Base-by-base conservation (phyloP, 352 stramenopile genomes). In the Pythium myriotylum region DNA sequence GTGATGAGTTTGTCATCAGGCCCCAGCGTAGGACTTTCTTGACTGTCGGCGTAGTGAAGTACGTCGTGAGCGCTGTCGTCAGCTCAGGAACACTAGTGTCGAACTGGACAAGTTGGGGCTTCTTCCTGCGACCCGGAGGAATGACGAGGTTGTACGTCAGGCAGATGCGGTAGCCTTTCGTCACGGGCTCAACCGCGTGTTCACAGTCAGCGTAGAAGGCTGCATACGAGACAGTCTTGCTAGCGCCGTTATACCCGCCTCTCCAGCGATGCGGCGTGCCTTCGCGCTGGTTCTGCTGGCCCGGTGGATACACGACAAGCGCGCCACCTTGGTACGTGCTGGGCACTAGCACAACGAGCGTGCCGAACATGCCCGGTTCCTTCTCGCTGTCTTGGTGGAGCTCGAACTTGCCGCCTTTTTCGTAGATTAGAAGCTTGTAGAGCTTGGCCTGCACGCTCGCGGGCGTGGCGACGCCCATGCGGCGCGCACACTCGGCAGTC, bases 341-440 rank as follows among this genome's bases (percentile, higher is more conserved):
- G 4, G 76, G 71, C 0, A 78, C 55, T 23, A 79, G 60, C 8
- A 88, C 17, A 16, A 85, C 62, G 16, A 85, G 51, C 24, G 76
- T 85, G 7, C 73, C 76, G 13, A 82, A 77, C 78, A 79, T 86
- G 12, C 71, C 76, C 3, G 64, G 61, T 32, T 88, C 59, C 26
- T 86, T 57, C 50, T 57, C 35, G 50, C 50, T 57, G 50, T 57
- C 50, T 7, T 46, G 29, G 35, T 46, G 50, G 13, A 4, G 4
- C 9, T 46, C 7, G 23, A 57, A 57, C 50, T 35, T 57, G 19
- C 50, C 50, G 35, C 50, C 50, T 3, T 10, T 8, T 14, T 57
- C 50, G 23, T 84, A 84, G 19, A 86, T 45, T 9, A 86, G 46
- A n/a, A 86, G 9, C 53, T 86, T 86, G 74, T 84, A 78, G 17